A percentile compares a stretch with the other conserved stretches of the same genome.
Evolutionary conservation across 1,284 basidiomycete genomes (phyloP).

Genomic region (Papiliotrema laurentii): DNA sequence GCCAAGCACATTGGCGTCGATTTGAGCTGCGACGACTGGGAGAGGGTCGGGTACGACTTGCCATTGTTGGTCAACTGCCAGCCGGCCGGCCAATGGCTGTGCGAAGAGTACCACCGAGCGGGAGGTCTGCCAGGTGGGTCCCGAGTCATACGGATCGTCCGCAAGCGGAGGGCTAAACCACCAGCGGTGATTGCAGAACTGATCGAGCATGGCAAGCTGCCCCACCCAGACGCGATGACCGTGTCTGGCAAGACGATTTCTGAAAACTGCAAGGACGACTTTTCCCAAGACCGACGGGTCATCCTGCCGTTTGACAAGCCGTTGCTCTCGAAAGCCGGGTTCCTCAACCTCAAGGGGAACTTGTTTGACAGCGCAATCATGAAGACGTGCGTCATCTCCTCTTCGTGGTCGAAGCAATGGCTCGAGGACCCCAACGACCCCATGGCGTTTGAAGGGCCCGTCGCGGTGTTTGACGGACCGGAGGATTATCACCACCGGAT

Average conservation of each 20-base stretch:
- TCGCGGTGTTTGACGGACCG: constrained; percentile 46
- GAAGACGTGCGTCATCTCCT: constrained; percentile 47
- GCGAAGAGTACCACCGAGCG: constrained; percentile 45
- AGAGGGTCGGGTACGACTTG: constrained; percentile 40
- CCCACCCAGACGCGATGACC: constrained; percentile 38
- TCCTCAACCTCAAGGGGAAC: constrained; percentile 44
- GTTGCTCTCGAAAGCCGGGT: constrained; percentile 39
- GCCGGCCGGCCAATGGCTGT: constrained; percentile 43
- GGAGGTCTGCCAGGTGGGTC: constrained; percentile 39
- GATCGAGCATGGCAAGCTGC: constrained; percentile 30
- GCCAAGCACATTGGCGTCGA: constrained; percentile 46
- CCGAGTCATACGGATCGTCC: background rate
- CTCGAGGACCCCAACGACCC: constrained; percentile 43
- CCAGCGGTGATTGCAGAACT: constrained; percentile 41
- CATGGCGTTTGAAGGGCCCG: constrained; percentile 47
- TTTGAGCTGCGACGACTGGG: constrained; percentile 39
- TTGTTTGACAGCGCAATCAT: constrained; percentile 49
- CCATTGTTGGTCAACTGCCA: constrained; percentile 42
- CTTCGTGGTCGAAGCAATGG: constrained; percentile 39
- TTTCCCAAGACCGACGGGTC: constrained; percentile 38
- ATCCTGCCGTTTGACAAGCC: constrained; percentile 41
- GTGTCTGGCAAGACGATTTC: constrained; percentile 36
- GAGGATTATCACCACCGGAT: constrained; percentile 46
- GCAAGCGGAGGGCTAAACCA: background rate
- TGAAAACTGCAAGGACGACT: constrained; percentile 38